A percentile compares a stretch with the other conserved stretches of the same genome.
These are phyloP conservation scores for Fusarium bactridioides DNA, from an alignment of 2,329 filamentous ascomycete species.

Conservation along the genomic window DNA sequence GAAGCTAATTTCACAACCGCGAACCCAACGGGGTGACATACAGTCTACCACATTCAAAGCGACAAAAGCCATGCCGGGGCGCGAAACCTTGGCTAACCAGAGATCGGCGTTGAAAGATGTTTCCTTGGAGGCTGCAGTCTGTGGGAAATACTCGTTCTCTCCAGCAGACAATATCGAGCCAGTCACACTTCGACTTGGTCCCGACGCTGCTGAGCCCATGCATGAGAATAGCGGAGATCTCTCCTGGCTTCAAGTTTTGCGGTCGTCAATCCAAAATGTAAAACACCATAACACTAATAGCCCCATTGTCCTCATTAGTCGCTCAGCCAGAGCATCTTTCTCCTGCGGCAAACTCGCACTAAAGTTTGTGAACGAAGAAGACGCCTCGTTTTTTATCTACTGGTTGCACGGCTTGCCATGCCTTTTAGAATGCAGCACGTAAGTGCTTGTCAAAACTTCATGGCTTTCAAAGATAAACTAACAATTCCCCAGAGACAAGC, in stretches of 20 bases:
- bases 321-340: conserved; percentile 18
- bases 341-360: conserved; percentile 26
- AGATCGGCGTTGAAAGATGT: background rate
- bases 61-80: background rate
- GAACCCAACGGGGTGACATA: conserved; percentile 41
- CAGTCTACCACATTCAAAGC: conserved; percentile 30
- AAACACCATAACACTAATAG: conserved; percentile 25
- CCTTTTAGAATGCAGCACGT: conserved; percentile 1
- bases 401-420: conserved; percentile 19
- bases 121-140: conserved; percentile 38
- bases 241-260: conserved; percentile 36
- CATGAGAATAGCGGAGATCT: background rate
- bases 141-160: conserved; percentile 21
- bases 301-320: conserved; percentile 32
- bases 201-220: background rate
- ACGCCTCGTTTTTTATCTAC: conserved; percentile 18
- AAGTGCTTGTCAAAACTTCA: conserved; percentile 7
- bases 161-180: background rate
- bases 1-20: conserved; percentile 1
- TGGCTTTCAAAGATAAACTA: background rate
- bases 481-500: conserved; percentile 10
- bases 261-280: conserved; percentile 14
- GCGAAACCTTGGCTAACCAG: background rate
- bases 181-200: conserved; percentile 11
- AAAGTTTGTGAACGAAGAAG: conserved; percentile 20